phyloP scores from a whole-genome alignment of 768 basidiomycete species.

The Scleroderma citrinum region DNA sequence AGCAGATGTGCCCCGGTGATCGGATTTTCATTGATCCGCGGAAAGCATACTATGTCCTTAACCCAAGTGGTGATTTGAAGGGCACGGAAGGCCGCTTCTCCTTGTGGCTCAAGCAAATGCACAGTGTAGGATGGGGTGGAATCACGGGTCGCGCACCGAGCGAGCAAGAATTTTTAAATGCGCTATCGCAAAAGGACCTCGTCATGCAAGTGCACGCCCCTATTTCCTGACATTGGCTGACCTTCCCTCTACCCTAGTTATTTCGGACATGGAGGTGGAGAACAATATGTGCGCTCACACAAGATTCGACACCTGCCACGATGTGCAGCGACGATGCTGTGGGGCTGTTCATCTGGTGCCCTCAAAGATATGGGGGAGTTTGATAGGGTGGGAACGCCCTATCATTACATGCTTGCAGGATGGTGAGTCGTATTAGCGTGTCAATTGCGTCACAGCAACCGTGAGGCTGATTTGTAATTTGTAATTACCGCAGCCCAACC shows the following conservation, averaged over 20 bases:
- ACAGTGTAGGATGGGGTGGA: conserved; percentile 75
- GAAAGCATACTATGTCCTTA: conserved; percentile 79
- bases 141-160: conserved; percentile 68
- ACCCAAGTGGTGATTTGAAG: conserved; percentile 86
- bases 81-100: conserved; percentile 80
- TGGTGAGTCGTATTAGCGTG: conserved; percentile 57
- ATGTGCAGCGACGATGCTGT: conserved; percentile 95
- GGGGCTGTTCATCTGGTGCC: conserved; percentile 96
- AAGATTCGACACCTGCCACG: conserved; percentile 71
- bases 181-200: conserved; percentile 69
- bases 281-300: conserved; percentile 89
- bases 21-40: conserved; percentile 55
- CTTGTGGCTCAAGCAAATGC: conserved; percentile 73
- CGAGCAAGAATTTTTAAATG: conserved; percentile 77
- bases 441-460: neutral
- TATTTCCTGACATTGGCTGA: conserved; percentile 3
- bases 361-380: conserved; percentile 91
- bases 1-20: conserved; percentile 27
- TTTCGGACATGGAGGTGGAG: conserved; percentile 94
- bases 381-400: conserved; percentile 86
- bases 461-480: conserved; percentile 1
- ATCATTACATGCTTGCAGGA: conserved; percentile 95
- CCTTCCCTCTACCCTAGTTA: conserved; percentile 49
- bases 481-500: conserved; percentile 56
- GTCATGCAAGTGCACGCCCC: conserved; percentile 68